phyloP scores from a whole-genome alignment of 768 basidiomycete genomes.

The Boletus fagicola region DNA sequence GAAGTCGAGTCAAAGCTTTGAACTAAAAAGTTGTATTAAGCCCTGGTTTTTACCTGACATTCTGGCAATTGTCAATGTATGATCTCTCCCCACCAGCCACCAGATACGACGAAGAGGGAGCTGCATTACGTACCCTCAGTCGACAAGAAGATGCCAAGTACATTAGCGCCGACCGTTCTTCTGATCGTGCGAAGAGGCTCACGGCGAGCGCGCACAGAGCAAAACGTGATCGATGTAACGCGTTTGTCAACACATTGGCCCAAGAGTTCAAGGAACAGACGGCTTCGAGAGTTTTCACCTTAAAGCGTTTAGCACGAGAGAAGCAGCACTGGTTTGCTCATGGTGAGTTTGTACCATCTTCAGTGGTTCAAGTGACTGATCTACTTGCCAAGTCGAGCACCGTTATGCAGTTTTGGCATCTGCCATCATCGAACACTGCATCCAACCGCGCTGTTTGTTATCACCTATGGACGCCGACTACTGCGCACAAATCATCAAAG shows the following conservation, averaged over 20 bases:
- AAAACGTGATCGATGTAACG: slow-evolving; percentile 64
- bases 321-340: slow-evolving; percentile 83
- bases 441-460: slow-evolving; percentile 88
- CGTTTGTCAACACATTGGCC: slow-evolving; percentile 55
- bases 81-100: slow-evolving; percentile 78
- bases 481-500: slow-evolving; percentile 86
- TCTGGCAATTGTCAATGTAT: slow-evolving; percentile 94
- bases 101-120: slow-evolving; percentile 78
- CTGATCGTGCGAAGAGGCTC: slow-evolving; percentile 58
- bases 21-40: slow-evolving; percentile 40
- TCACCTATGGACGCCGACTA: slow-evolving; percentile 97
- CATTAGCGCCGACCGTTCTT: slow-evolving; percentile 65
- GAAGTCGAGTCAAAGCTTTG: slow-evolving; percentile 3
- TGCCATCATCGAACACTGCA: slow-evolving; percentile 83
- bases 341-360: slow-evolving; percentile 33
- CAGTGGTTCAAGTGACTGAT: slow-evolving; percentile 7
- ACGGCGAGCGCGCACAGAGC: slow-evolving; percentile 57
- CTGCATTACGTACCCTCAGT: slow-evolving; percentile 56
- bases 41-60: slow-evolving; percentile 90
- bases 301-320: slow-evolving; percentile 74
- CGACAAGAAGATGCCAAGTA: slow-evolving; percentile 67
- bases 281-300: slow-evolving; percentile 65
- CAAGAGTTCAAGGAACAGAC: slow-evolving; percentile 79
- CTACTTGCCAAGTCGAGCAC: slow-evolving; percentile 27
- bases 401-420: slow-evolving; percentile 49